A percentile compares a stretch with the other conserved stretches of the same genome.
Conservation (phyloP, 2,329 filamentous ascomycete genomes). For the Aspergillus intermedius region DNA sequence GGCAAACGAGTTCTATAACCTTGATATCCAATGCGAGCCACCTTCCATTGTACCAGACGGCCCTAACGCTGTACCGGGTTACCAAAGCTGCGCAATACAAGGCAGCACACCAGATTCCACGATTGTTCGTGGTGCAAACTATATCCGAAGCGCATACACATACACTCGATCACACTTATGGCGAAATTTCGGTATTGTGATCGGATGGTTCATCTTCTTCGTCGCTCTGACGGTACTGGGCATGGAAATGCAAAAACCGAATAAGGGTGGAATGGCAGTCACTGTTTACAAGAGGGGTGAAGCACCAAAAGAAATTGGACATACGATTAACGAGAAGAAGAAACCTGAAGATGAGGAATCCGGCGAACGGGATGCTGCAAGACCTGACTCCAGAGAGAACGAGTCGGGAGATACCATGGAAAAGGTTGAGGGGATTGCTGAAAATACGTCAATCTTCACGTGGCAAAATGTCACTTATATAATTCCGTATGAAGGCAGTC, state of each 20-base stretch:
- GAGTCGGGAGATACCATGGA: constrained; percentile 13
- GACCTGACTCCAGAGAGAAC: constrained; percentile 13
- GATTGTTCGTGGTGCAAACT: constrained; percentile 49
- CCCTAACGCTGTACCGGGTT: constrained; percentile 39
- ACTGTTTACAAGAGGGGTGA: constrained; percentile 68
- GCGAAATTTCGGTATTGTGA: constrained; percentile 74
- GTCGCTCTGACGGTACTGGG: constrained; percentile 68
- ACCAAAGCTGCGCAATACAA: constrained; percentile 55
- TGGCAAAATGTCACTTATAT: constrained; percentile 80
- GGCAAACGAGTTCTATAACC: constrained; percentile 62
- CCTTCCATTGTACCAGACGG: constrained; percentile 53
- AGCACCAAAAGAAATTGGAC: constrained; percentile 52
- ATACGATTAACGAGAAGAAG: constrained; percentile 47
- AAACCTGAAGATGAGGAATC: constrained; percentile 48
- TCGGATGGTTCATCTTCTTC: constrained; percentile 69
- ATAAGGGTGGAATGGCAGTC: constrained; percentile 72
- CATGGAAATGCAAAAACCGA: constrained; percentile 71
- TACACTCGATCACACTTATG: constrained; percentile 56
- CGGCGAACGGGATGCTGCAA: constrained; percentile 21
- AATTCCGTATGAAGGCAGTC: constrained; percentile 42
- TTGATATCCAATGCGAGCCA: constrained; percentile 49
- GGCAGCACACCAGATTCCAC: constrained; percentile 50
- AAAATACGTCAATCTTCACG: constrained; percentile 67
- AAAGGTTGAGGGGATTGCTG: constrained; percentile 48
- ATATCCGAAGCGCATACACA: constrained; percentile 49